Evolutionary conservation across 768 basidiomycete genomes (phyloP).

Genomic region (Multifurca ochricompacta): DNA sequence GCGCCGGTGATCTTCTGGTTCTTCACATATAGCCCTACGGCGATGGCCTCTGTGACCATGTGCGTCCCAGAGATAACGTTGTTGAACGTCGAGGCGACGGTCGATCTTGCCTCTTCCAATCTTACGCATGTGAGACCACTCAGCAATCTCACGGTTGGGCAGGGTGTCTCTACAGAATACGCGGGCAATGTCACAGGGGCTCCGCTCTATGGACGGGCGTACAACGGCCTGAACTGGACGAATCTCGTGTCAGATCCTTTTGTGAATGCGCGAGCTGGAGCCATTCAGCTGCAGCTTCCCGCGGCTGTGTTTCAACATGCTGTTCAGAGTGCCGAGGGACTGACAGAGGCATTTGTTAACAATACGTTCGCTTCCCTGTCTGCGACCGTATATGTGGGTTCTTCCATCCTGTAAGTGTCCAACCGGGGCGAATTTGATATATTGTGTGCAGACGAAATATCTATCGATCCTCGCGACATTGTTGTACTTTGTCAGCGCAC

Average conservation of each 20-base stretch:
- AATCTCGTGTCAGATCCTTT: slow-evolving; percentile 33
- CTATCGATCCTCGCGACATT: slow-evolving; percentile 41
- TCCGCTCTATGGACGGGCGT: slow-evolving; percentile 39
- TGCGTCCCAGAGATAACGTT: slow-evolving; percentile 40
- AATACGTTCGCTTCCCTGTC: slow-evolving; percentile 34
- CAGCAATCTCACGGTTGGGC: slow-evolving; percentile 29
- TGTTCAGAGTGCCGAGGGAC: slow-evolving; percentile 31
- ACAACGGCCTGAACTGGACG: slow-evolving; percentile 49
- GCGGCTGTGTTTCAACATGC: slow-evolving; percentile 46
- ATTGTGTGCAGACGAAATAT: slow-evolving; percentile 37
- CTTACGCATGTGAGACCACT: slow-evolving; percentile 37
- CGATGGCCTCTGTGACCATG: slow-evolving; percentile 38
- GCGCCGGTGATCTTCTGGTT: slow-evolving; percentile 52
- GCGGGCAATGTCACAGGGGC: slow-evolving; percentile 38
- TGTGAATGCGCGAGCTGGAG: slow-evolving; percentile 32
- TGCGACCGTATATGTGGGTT: slow-evolving; percentile 43
- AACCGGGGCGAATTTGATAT: neutral
- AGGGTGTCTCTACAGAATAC: slow-evolving; percentile 33
- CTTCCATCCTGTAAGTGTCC: neutral
- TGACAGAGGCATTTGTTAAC: slow-evolving; percentile 32
- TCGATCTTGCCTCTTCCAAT: slow-evolving; percentile 39
- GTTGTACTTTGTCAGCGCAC: slow-evolving; percentile 40
- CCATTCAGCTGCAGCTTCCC: slow-evolving; percentile 43
- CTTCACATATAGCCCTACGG: slow-evolving; percentile 37
- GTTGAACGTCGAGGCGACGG: slow-evolving; percentile 36